A percentile compares a stretch with the other conserved stretches of the same genome.
phyloP scores from a whole-genome alignment of 2,329 filamentous ascomycete species.

The Colletotrichum zoysiae region DNA sequence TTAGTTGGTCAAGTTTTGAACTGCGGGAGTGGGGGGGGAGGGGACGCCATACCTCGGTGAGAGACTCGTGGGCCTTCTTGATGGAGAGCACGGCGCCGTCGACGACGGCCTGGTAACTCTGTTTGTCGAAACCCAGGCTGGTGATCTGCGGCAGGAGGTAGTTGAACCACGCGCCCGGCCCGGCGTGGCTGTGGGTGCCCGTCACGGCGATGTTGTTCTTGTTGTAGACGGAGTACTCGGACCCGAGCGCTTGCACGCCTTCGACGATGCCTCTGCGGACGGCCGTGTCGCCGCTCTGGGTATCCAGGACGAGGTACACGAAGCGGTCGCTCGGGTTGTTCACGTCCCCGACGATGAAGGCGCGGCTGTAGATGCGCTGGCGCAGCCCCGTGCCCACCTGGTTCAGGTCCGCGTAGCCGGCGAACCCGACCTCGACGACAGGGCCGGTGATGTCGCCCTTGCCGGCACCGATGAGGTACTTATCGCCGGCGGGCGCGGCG shows the following conservation, averaged over 20 bases:
- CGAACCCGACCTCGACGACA: conserved; percentile 90
- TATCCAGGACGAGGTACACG: conserved; percentile 89
- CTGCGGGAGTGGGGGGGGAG: not conserved
- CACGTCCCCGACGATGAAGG: conserved; percentile 85
- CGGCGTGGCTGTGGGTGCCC: conserved; percentile 93
- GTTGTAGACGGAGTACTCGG: conserved; percentile 79
- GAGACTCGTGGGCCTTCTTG: conserved; percentile 79
- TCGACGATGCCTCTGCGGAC: conserved; percentile 88
- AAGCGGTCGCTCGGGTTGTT: conserved; percentile 77
- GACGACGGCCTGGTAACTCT: conserved; percentile 91
- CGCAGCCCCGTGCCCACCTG: conserved; percentile 87
- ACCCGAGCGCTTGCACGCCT: conserved; percentile 75
- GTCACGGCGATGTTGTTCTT: conserved; percentile 89
- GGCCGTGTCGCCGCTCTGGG: conserved; percentile 89
- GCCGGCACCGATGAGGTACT: conserved; percentile 67
- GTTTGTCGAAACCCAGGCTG: conserved; percentile 84
- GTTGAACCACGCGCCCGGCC: conserved; percentile 93
- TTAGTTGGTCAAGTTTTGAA: not conserved
- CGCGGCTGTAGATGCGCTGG: conserved; percentile 88
- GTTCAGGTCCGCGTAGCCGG: conserved; percentile 89
- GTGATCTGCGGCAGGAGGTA: conserved; percentile 94
- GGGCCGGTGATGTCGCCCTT: conserved; percentile 76
- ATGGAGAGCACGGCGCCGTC: conserved; percentile 88
- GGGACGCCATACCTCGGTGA: conserved; percentile 61
- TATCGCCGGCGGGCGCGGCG: conserved; percentile 50